Base-by-base conservation (phyloP, 2,329 filamentous ascomycete species). In the Leptographium radiaticola region DNA sequence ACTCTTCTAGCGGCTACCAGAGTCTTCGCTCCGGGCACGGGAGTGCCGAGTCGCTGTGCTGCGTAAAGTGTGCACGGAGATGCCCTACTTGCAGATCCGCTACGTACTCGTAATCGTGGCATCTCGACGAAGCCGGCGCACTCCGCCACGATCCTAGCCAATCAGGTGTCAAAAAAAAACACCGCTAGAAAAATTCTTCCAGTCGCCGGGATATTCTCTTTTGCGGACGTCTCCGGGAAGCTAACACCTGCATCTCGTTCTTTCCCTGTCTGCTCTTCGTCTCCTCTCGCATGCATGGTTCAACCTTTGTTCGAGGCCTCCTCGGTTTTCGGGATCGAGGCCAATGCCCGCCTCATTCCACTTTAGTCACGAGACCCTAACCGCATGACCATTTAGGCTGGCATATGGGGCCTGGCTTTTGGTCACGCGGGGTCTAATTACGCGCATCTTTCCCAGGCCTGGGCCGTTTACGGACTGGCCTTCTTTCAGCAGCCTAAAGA, bases 381-480 rank as follows among this genome's bases (percentile, higher is more conserved):
- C 48, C 51, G 48, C 51, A 38, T 56, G 54, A 56, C 51, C 45
- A 30, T 25, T 47, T 36, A 6, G 12, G 9, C 12, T 2, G 9
- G 34, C 9, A 13, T 36, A 36, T 13, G 34, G 12, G 20, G 34
- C 40, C 36, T 25, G 52, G 53, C 55, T 51, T 33, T 25, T 25
- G 51, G 56, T 57, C 53, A 57, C 56, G 56, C 56, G 53, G 52
- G 51, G n/a, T 18, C 45, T 31, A 48, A 52, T 51, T 56, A 52
- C 49, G 51, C 48, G 51, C 47, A 13, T 47, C 49, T 25, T 6
- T 4, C 6, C 16, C n/a, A 43, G 18, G 43, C 15, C 31, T 45
- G 30, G 48, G 56, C n/a, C 10, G 16, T 42, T 1, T 42, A 8
- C 4, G 15, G 9, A 16, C 40, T 42, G 2, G 7, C n/a, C 13